These are phyloP conservation scores for Spizellomyces sp. DNA, from an alignment of 192 early-diverging fungal species.

Conservation along the genomic window DNA sequence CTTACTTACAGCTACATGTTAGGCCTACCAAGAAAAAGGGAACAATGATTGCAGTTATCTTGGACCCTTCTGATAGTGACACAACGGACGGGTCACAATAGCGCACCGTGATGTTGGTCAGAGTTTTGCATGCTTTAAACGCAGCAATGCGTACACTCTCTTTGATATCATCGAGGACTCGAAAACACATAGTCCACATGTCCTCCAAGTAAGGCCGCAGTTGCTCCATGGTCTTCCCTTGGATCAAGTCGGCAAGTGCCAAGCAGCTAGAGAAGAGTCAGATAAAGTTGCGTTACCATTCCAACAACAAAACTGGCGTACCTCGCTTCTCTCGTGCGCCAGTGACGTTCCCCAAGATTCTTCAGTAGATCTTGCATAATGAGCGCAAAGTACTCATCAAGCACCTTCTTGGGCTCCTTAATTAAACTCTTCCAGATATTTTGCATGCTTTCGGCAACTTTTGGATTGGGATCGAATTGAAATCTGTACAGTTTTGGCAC, in stretches of 20 bases:
- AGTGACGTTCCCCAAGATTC: slow-evolving; percentile 77
- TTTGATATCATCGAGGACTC: slow-evolving; percentile 92
- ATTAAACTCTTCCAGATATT: slow-evolving; percentile 80
- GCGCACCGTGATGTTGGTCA: slow-evolving; percentile 80
- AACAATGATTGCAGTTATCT: slow-evolving; percentile 79
- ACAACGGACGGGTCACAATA: slow-evolving; percentile 79
- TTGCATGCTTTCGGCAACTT: slow-evolving; percentile 85
- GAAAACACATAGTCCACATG: slow-evolving; percentile 89
- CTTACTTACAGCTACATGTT: not conserved
- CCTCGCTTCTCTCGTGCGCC: slow-evolving; percentile 86
- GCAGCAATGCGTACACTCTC: slow-evolving; percentile 85
- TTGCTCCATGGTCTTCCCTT: slow-evolving; percentile 68
- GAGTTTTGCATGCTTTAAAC: slow-evolving; percentile 74
- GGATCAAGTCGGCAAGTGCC: slow-evolving; percentile 74
- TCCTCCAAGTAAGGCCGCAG: slow-evolving; percentile 75
- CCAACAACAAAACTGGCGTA: slow-evolving; percentile 21
- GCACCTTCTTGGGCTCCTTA: slow-evolving; percentile 66
- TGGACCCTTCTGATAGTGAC: slow-evolving; percentile 59
- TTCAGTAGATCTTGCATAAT: slow-evolving; percentile 82
- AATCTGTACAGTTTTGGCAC: slow-evolving; percentile 87
- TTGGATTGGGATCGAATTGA: slow-evolving; percentile 89
- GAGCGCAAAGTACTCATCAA: slow-evolving; percentile 74
- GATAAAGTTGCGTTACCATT: not conserved
- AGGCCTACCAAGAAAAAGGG: slow-evolving; percentile 76
- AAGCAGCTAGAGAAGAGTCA: slow-evolving; percentile 44